Evolutionary conservation across 192 early-diverging fungal genomes (phyloP), one percentile per base, ranked within the genome.

Genomic region (Backusella australiensis): DNA sequence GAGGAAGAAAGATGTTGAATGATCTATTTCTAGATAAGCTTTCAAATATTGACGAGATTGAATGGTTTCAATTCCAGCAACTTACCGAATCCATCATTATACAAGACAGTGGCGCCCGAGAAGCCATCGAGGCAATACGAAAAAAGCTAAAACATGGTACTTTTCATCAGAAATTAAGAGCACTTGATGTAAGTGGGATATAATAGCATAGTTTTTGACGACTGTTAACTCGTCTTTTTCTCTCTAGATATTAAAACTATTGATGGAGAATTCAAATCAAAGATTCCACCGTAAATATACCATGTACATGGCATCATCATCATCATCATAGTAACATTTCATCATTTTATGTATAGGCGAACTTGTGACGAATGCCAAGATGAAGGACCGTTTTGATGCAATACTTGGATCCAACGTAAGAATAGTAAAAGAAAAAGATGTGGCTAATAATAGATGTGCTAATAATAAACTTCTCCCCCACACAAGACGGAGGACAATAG

Each of bases 41-140:
- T 1, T 82, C 77, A 21, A 79, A 82, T 63, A 79, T 79, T 71
- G 75, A 82, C 32, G 81, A 82, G 52, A 75, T 78, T 35, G 81
- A 82, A 38, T 82, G 81, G 81, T 79, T 76, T 72, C 75, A 78
- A 32, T 78, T 82, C 44, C 77, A 82, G 34, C 81, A 82, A 52
- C 63, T 82, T 23, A 53, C 69, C 7, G 81, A 82, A 74, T 74
- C 69, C 14, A 82, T 82, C 29, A 41, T 74, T 14, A 82, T 82
- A 71, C 81, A 82, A 49, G 74, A 79, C 5, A 69, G 35, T 29
- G 81, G 81, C 4, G 72, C 78, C 23, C 53, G 72, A 76, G 81
- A 82, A 34, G 81, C 81, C 9, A 75, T 82, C 8, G 75, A 76
- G 21, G 81, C 81, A 15, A 73, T 82, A 38, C 41, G 81, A 7